phyloP scores from a whole-genome alignment of 495 filamentous ascomycete genomes.

The Penicillium angulare region DNA sequence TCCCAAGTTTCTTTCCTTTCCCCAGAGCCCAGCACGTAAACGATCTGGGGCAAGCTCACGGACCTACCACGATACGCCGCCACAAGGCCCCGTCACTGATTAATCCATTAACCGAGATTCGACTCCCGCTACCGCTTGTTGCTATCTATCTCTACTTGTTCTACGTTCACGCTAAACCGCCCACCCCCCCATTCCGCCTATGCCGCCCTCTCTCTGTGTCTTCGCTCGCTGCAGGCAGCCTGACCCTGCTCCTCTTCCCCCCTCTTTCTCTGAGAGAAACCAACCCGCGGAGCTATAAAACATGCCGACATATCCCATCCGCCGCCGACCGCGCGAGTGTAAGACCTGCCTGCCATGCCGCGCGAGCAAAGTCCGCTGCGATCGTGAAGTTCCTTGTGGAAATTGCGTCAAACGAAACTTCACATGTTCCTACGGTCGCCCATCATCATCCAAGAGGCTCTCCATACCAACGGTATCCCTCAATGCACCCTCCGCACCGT shows the following conservation, averaged over 20 bases:
- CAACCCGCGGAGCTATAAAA: slow-evolving; percentile 18
- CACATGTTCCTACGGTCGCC: slow-evolving; percentile 70
- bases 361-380: slow-evolving; percentile 60
- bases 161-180: not conserved
- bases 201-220: slow-evolving; percentile 17
- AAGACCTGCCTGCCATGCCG: slow-evolving; percentile 51
- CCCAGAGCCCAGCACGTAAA: not conserved
- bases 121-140: slow-evolving; percentile 2
- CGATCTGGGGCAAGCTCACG: slow-evolving; percentile 8
- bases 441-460: slow-evolving; percentile 41
- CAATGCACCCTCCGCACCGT: slow-evolving; percentile 18
- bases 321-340: slow-evolving; percentile 47
- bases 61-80: not conserved
- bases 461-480: slow-evolving; percentile 13
- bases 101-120: slow-evolving; percentile 1
- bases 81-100: not conserved
- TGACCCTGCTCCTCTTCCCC: slow-evolving; percentile 4
- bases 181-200: slow-evolving; percentile 8
- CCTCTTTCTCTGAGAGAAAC: slow-evolving; percentile 2
- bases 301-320: slow-evolving; percentile 43
- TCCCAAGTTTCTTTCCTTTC: not conserved
- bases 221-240: slow-evolving; percentile 17
- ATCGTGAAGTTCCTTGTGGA: slow-evolving; percentile 70
- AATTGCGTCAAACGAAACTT: slow-evolving; percentile 72
- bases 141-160: slow-evolving; percentile 1